These are phyloP conservation scores for Purpureocillium takamizusanense DNA, from an alignment of 2,329 filamentous ascomycete species.

Conservation along the genomic window DNA sequence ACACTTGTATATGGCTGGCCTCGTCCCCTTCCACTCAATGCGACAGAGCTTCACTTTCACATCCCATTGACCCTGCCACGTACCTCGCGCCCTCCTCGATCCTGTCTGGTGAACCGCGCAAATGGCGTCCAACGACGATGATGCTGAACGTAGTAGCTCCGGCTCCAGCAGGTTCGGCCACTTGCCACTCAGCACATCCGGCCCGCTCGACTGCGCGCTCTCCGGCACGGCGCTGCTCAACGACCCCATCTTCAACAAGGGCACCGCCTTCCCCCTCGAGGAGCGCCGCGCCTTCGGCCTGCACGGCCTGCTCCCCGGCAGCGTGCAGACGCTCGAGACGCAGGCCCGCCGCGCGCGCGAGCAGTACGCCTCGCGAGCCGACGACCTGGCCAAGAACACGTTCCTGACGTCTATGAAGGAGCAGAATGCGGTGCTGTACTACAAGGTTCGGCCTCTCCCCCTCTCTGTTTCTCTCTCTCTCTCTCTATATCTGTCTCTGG, in stretches of 20 bases:
- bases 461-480: background rate
- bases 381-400: conserved; percentile 73
- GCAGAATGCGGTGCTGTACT: conserved; percentile 80
- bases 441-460: conserved; percentile 37
- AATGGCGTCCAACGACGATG: too few species aligned
- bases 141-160: background rate
- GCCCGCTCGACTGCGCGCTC: conserved; percentile 26
- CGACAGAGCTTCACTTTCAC: background rate
- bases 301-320: conserved; percentile 61
- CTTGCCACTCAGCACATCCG: conserved; percentile 24
- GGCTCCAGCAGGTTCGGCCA: conserved; percentile 19
- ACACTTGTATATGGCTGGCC: background rate
- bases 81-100: background rate
- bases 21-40: background rate
- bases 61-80: background rate
- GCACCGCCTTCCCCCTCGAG: conserved; percentile 62
- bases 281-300: conserved; percentile 65
- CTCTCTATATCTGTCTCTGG: too few species aligned
- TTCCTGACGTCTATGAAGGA: conserved; percentile 80
- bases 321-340: conserved; percentile 66
- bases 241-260: conserved; percentile 59
- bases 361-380: conserved; percentile 57
- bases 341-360: conserved; percentile 71
- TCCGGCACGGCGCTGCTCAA: conserved; percentile 25
- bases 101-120: background rate